phyloP scores from a whole-genome alignment of 306 rosid genomes.

The Pyrus pyrifolia region DNA sequence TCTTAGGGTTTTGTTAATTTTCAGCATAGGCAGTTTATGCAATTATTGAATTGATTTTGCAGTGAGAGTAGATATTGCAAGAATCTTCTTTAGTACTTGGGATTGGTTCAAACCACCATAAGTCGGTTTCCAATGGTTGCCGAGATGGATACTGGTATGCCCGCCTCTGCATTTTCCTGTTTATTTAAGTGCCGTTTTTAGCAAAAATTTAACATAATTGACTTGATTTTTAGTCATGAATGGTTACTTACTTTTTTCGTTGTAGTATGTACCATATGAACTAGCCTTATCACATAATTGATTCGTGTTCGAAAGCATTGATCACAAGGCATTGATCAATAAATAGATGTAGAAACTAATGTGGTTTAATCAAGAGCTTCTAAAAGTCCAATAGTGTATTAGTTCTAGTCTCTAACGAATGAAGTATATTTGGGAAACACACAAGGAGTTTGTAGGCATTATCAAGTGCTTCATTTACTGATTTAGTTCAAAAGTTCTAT shows the following conservation, averaged over 20 bases:
- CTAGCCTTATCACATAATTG: not conserved
- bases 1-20: not conserved
- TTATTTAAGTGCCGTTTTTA: not conserved
- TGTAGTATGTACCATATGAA: not conserved
- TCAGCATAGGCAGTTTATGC: not conserved
- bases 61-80: not conserved
- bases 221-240: not conserved
- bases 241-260: not conserved
- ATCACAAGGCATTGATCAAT: not conserved
- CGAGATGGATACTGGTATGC: not conserved
- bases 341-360: not conserved
- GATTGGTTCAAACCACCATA: not conserved
- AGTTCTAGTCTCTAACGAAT: not conserved
- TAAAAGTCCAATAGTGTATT: not conserved
- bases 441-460: not conserved
- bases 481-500: not conserved
- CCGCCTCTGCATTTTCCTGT: not conserved
- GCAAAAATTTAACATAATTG: too few relatives aligned
- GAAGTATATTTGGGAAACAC: not conserved
- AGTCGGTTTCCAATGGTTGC: constrained; percentile 1
- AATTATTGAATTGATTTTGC: not conserved
- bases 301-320: not conserved
- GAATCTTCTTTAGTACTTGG: not conserved
- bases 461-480: not conserved
- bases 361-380: not conserved